Evolutionary conservation across 2,329 filamentous ascomycete genomes (phyloP).

Genomic region (Paramyrothecium roridum): DNA sequence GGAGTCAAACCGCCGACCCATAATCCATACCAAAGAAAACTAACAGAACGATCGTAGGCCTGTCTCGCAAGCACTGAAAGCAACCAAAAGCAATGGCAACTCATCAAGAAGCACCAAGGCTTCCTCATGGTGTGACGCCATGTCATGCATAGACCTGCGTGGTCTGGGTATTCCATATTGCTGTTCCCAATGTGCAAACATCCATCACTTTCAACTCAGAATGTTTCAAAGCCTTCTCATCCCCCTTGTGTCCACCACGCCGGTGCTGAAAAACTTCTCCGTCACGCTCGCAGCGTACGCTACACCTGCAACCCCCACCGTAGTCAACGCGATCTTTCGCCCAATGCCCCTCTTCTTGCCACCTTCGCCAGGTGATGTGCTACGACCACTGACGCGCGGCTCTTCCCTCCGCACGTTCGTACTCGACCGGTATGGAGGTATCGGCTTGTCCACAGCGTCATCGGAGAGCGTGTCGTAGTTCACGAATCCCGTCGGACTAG

Average conservation of each 20-base stretch:
- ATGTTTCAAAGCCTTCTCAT: slow-evolving; percentile 25
- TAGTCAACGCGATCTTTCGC: slow-evolving; percentile 50
- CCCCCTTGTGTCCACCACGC: slow-evolving; percentile 39
- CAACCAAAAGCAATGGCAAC: neutral
- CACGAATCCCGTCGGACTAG: slow-evolving; percentile 63
- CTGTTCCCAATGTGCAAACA: neutral
- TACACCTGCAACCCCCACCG: slow-evolving; percentile 50
- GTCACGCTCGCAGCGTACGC: slow-evolving; percentile 58
- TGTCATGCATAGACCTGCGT: neutral
- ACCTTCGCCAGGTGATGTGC: slow-evolving; percentile 16
- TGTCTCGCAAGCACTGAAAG: neutral
- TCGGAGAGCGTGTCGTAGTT: slow-evolving; percentile 49
- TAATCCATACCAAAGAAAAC: too few species aligned
- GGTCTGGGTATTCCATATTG: neutral
- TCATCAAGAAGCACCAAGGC: neutral
- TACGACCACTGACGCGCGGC: slow-evolving; percentile 41
- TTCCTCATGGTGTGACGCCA: neutral
- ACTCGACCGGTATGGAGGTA: slow-evolving; percentile 32
- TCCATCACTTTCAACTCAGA: neutral
- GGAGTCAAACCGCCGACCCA: too few species aligned
- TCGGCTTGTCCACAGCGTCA: slow-evolving; percentile 20
- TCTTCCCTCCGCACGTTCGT: slow-evolving; percentile 44
- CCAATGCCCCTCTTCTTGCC: slow-evolving; percentile 36
- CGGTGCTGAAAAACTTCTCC: slow-evolving; percentile 53
- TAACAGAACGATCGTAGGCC: too few species aligned